Percentiles rank a stretch among this genome's conserved stretches.
These are phyloP conservation scores for Chamaenerion angustifolium DNA, from an alignment of 345 rosid genomes.

Conservation along the genomic window DNA sequence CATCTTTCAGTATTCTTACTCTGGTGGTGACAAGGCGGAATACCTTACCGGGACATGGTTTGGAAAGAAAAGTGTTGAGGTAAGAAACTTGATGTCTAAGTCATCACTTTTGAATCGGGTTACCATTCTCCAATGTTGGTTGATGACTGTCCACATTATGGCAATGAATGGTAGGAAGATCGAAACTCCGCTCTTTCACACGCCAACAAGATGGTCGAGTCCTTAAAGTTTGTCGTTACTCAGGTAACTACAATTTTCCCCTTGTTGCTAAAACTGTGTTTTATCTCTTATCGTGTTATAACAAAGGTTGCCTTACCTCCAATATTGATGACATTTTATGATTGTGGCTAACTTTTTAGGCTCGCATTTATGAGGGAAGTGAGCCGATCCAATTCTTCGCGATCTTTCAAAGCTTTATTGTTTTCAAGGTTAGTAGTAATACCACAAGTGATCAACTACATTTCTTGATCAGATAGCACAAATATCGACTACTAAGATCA, in stretches of 20 bases:
- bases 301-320: too few species aligned
- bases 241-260: constrained; percentile 5
- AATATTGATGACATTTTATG: too few species aligned
- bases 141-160: not conserved
- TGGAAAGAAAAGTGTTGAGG: constrained; percentile 88
- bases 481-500: too few species aligned
- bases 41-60: constrained; percentile 85
- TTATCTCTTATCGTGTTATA: too few species aligned
- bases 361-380: constrained; percentile 75
- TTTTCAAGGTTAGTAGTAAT: constrained; percentile 71
- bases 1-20: constrained; percentile 72
- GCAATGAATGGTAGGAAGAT: constrained; percentile 34
- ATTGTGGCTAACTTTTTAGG: constrained; percentile 19
- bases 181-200: constrained; percentile 61
- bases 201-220: constrained; percentile 82
- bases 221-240: constrained; percentile 73
- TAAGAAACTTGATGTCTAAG: constrained; percentile 10
- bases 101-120: too few species aligned
- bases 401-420: constrained; percentile 80
- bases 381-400: constrained; percentile 86
- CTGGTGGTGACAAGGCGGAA: constrained; percentile 91
- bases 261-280: too few species aligned
- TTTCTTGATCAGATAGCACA: not conserved
- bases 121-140: too few species aligned
- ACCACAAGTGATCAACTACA: not conserved